Conservation (phyloP, 495 filamentous ascomycete species). For the Xylaria nigripes region DNA sequence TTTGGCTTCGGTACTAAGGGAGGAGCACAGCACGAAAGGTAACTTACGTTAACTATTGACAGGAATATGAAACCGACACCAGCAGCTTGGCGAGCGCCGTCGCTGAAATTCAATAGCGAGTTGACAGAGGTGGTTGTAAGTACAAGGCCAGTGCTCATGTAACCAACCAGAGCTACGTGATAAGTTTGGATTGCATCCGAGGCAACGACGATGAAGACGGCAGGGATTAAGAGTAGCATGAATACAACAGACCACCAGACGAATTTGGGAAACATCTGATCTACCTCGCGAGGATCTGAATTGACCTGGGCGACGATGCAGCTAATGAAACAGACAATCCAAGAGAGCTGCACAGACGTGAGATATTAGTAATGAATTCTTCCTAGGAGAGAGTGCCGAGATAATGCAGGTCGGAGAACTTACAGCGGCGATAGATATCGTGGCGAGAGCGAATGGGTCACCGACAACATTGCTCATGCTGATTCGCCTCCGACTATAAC, state of each 20-base stretch:
- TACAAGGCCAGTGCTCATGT: constrained; percentile 71
- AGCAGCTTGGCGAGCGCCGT: constrained; percentile 70
- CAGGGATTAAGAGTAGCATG: constrained; percentile 72
- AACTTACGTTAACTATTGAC: constrained; percentile 82
- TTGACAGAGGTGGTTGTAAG: constrained; percentile 79
- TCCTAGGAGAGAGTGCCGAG: background rate
- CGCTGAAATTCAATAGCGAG: constrained; percentile 61
- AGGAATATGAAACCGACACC: constrained; percentile 93
- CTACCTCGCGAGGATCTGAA: constrained; percentile 15
- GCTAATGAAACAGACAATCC: constrained; percentile 84
- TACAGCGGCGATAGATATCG: constrained; percentile 85
- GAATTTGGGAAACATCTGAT: constrained; percentile 61
- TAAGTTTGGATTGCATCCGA: constrained; percentile 78
- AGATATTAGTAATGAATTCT: constrained; percentile 6
- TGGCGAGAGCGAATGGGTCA: constrained; percentile 93
- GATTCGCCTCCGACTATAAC: constrained; percentile 52
- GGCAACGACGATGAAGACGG: constrained; percentile 69
- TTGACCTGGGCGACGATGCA: constrained; percentile 67
- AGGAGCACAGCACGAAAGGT: background rate
- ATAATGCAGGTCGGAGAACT: constrained; percentile 27
- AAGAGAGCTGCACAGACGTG: constrained; percentile 59
- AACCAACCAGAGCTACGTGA: constrained; percentile 86
- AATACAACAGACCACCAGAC: constrained; percentile 87
- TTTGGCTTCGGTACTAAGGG: background rate
- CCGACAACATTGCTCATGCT: constrained; percentile 83